phyloP scores from a whole-genome alignment of 352 stramenopile species.

The Globisporangium irregulare region DNA sequence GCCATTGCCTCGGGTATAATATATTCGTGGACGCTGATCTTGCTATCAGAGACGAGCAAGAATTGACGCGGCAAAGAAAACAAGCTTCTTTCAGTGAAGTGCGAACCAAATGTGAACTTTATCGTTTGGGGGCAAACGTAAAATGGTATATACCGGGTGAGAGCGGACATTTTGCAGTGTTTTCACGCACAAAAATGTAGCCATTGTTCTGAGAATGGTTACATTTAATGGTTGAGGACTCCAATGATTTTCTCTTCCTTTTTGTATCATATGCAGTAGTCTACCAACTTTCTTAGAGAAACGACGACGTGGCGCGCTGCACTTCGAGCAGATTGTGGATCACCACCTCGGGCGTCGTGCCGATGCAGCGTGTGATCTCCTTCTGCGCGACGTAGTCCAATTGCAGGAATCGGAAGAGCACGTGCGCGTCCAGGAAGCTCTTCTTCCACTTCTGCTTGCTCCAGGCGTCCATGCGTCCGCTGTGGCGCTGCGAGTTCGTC shows the following conservation, averaged over 20 bases:
- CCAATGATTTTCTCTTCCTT: neutral
- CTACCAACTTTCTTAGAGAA: constrained; percentile 37
- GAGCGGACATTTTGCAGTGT: no score
- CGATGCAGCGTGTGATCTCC: constrained; percentile 85
- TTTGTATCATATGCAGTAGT: no score
- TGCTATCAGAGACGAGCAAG: no score
- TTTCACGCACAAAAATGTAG: neutral
- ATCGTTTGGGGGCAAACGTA: no score
- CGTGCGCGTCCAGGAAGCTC: constrained; percentile 77
- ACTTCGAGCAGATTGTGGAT: constrained; percentile 87
- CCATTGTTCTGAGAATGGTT: neutral
- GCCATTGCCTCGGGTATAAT: no score
- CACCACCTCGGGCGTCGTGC: constrained; percentile 85
- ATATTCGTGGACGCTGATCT: no score
- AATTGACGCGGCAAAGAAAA: no score
- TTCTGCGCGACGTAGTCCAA: constrained; percentile 88
- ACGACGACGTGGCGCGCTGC: constrained; percentile 64
- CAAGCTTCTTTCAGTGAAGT: no score
- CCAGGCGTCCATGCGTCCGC: constrained; percentile 71
- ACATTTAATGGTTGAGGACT: neutral
- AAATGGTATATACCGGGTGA: no score
- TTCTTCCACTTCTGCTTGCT: constrained; percentile 90
- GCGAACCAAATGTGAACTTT: no score
- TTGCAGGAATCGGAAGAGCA: constrained; percentile 78
- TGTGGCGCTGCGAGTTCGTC: constrained; percentile 56